phyloP scores from a whole-genome alignment of 2,329 filamentous ascomycete species.

The Colletotrichum gloeosporioides region DNA sequence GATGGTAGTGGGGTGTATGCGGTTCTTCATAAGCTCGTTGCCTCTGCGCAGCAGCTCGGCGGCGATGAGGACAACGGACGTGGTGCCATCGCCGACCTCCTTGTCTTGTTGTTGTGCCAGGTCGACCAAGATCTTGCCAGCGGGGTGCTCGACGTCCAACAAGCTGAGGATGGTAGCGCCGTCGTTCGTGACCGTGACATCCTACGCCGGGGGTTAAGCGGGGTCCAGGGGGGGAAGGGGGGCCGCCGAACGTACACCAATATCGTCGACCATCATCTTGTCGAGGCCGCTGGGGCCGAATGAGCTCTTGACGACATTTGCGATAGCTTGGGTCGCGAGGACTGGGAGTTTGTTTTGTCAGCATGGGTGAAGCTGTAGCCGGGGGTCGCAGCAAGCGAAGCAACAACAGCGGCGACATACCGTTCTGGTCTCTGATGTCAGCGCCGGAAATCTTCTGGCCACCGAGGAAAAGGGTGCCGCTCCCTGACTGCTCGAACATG shows the following conservation, averaged over 20 bases:
- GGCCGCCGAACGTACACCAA: conserved; percentile 69
- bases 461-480: conserved; percentile 95
- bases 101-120: conserved; percentile 98
- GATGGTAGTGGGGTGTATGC: conserved; percentile 99
- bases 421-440: conserved; percentile 97
- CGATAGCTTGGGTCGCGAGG: conserved; percentile 92
- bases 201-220: conserved; percentile 52
- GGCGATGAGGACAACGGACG: conserved; percentile 95
- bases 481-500: conserved; percentile 94
- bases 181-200: conserved; percentile 99
- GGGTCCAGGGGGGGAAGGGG: conserved; percentile 22
- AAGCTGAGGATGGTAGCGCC: conserved; percentile 95
- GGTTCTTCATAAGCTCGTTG: conserved; percentile 99
- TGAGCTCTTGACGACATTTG: conserved; percentile 98
- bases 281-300: conserved; percentile 97
- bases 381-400: not conserved
- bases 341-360: conserved; percentile 57
- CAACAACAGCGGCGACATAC: conserved; percentile 47
- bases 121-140: conserved; percentile 97
- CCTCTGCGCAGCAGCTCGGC: conserved; percentile 91
- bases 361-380: conserved; percentile 24
- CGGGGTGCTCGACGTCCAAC: conserved; percentile 96
- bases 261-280: conserved; percentile 99
- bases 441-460: conserved; percentile 96
- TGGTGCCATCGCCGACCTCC: conserved; percentile 98